phyloP scores from a whole-genome alignment of 345 rosid genomes.

The Pistacia vera region DNA sequence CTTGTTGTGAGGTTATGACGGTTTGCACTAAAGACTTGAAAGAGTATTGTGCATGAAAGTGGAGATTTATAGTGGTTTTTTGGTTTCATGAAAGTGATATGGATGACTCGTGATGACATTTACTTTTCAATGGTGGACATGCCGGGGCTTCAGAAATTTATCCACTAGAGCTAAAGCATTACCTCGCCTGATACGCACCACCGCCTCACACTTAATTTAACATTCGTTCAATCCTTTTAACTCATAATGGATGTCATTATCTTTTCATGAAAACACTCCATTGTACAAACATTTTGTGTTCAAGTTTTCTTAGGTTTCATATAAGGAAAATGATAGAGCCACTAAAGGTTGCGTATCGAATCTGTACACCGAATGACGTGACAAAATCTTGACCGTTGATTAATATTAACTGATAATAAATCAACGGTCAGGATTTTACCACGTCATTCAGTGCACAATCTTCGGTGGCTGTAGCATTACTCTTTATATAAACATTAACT shows the following conservation, averaged over 20 bases:
- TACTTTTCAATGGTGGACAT: slow-evolving; percentile 11
- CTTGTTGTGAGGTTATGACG: background rate
- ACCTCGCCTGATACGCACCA: slow-evolving; percentile 24
- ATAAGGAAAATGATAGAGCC: no score
- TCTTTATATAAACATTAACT: no score
- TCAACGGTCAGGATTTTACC: no score
- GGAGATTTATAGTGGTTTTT: slow-evolving; percentile 33
- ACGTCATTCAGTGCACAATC: no score
- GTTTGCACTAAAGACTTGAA: background rate
- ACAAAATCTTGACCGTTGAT: no score
- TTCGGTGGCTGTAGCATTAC: no score
- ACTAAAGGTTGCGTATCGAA: no score
- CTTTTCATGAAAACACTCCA: background rate
- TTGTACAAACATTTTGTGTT: no score
- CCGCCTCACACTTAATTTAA: slow-evolving; percentile 32
- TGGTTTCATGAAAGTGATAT: slow-evolving; percentile 15
- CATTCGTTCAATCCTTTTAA: background rate
- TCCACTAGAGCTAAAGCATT: background rate
- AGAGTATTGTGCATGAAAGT: slow-evolving; percentile 5
- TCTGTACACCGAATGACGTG: no score
- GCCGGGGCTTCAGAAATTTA: background rate
- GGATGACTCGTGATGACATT: slow-evolving; percentile 31
- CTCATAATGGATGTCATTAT: background rate
- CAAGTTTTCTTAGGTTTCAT: no score
- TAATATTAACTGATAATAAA: no score